Evolutionary conservation across 2,329 filamentous ascomycete species (phyloP), one percentile per base, ranked within the genome.

Genomic region (Cytospora leucostoma): DNA sequence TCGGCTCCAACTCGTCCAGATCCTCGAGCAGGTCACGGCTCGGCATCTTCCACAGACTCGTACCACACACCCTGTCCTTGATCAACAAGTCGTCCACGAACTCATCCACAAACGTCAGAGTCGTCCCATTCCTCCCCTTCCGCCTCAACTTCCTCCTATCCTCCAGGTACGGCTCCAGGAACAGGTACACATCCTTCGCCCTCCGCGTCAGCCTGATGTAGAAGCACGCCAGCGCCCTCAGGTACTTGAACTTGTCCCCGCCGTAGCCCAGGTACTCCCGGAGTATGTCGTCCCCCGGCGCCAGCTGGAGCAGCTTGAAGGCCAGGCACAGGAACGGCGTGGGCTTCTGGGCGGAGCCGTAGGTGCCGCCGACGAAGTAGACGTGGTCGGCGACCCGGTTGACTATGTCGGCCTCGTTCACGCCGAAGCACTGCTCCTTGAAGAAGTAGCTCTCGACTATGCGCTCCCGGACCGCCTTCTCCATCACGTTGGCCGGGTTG

Each of bases 361-460:
- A 92, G 6, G 93, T 96, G 69, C 95, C 95, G 67, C 93, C 95
- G 62, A 99, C 85, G 76, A 90, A 95, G 56, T 80, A 84, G 54
- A 99, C 84, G 76, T 88, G 84, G 70, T 94, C 90, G 33, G 92
- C 90, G 0, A 96, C 93, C 68, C 95, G 91, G 78, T 97, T 92
- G 70, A 97, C 89, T 7, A 99, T 81, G 76, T 88, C 85, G 59
- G 86, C 86, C 74, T 89, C 87, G 79, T 98, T 99, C 68, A 99
- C 83, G 50, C 91, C 95, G 77, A 98, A 99, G 75, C 95, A 97
- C 79, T 97, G 93, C 78, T 98, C 95, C 77, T 97, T 97, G 90
- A 93, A 99, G 80, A 97, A 99, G 79, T 97, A 96, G 59, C 88
- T 92, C 73, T 97, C 93, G 69, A 93, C 88, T 76, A 99, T 97